phyloP scores from a whole-genome alignment of 2,329 filamentous ascomycete genomes.

The Epichloe festucae region DNA sequence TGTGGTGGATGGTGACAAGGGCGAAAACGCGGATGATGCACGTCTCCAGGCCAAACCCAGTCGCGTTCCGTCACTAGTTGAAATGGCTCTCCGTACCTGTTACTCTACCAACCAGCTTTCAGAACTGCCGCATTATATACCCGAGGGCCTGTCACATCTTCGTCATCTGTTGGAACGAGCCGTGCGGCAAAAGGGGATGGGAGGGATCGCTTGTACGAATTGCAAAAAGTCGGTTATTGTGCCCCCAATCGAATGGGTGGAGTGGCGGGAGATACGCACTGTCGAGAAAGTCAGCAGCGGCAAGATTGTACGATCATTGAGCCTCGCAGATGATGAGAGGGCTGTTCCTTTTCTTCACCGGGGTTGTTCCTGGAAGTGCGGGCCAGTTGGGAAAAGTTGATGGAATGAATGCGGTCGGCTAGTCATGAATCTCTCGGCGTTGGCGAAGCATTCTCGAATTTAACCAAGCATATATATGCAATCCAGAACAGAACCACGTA shows the following conservation, averaged over 20 bases:
- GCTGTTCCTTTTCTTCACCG: slow-evolving; percentile 32
- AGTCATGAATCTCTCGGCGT: background rate
- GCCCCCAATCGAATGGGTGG: slow-evolving; percentile 46
- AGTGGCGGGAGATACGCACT: slow-evolving; percentile 39
- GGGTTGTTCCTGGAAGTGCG: slow-evolving; percentile 38
- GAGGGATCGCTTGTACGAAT: slow-evolving; percentile 37
- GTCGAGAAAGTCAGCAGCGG: slow-evolving; percentile 6
- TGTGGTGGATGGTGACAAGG: slow-evolving; percentile 8
- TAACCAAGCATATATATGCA: background rate
- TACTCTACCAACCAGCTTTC: slow-evolving; percentile 28
- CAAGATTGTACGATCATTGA: slow-evolving; percentile 14
- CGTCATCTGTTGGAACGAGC: slow-evolving; percentile 27
- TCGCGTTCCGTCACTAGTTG: slow-evolving; percentile 36
- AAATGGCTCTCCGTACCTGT: slow-evolving; percentile 35
- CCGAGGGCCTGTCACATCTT: slow-evolving; percentile 28
- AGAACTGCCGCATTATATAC: slow-evolving; percentile 30
- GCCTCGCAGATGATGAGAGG: slow-evolving; percentile 20
- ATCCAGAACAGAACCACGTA: background rate
- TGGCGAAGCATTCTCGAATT: background rate
- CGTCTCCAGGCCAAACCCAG: slow-evolving; percentile 10
- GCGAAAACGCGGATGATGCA: slow-evolving; percentile 1
- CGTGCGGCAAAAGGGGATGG: slow-evolving; percentile 28
- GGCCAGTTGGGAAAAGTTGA: slow-evolving; percentile 17
- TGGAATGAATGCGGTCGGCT: background rate
- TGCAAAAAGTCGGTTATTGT: slow-evolving; percentile 37